A percentile compares a stretch with the other conserved stretches of the same genome.
Conservation (phyloP, 495 filamentous ascomycete species). For the Viridothelium virens region DNA sequence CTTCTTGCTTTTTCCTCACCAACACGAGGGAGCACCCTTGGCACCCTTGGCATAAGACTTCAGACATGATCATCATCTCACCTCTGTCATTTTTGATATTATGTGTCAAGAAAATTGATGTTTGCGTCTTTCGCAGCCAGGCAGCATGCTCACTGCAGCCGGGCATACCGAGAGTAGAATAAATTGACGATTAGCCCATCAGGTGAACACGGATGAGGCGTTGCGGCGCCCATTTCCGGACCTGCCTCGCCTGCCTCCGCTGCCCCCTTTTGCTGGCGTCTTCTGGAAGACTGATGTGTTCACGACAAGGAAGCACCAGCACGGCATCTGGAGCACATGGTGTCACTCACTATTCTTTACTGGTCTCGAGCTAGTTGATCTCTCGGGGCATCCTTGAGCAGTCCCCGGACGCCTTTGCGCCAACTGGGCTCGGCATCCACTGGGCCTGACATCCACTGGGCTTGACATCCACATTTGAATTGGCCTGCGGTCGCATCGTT, state of each 20-base stretch:
- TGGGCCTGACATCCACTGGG: no score
- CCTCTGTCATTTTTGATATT: no score
- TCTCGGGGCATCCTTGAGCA: no score
- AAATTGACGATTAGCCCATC: not conserved
- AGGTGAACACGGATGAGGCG: conserved; percentile 2
- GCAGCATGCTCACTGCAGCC: not conserved
- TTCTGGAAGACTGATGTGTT: not conserved
- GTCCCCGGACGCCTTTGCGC: no score
- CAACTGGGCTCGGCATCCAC: no score
- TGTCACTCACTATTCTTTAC: not conserved
- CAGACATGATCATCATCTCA: no score
- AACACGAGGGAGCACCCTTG: not conserved
- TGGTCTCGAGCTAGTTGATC: not conserved
- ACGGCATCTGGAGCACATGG: not conserved
- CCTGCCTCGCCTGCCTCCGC: not conserved
- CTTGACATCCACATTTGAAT: no score
- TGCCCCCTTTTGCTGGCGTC: not conserved
- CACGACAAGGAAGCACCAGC: not conserved
- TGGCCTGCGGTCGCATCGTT: not conserved
- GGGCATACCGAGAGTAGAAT: not conserved
- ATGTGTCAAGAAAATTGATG: not conserved
- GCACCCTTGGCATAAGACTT: no score
- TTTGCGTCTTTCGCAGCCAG: not conserved
- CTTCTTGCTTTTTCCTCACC: not conserved
- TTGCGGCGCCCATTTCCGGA: not conserved